phyloP scores from a whole-genome alignment of 345 rosid species.

The Schrenkiella parvula region DNA sequence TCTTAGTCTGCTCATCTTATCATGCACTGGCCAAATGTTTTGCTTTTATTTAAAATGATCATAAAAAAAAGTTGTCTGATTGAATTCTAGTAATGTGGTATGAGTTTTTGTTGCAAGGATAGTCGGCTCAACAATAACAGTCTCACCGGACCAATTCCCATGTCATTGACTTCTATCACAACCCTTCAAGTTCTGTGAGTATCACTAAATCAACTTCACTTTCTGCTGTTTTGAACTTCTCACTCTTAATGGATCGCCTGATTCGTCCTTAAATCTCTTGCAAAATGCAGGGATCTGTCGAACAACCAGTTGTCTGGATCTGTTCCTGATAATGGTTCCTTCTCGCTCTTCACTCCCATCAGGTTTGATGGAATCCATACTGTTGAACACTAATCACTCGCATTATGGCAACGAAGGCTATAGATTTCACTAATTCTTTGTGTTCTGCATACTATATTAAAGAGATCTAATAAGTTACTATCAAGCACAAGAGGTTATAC shows the following conservation, averaged over 20 bases:
- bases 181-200: conserved; percentile 92
- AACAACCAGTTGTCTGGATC: conserved; percentile 80
- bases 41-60: background rate
- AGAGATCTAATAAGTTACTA: background rate
- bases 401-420: background rate
- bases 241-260: background rate
- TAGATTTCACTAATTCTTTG: background rate
- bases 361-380: conserved; percentile 44
- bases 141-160: conserved; percentile 72
- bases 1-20: conserved; percentile 4
- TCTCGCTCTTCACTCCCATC: conserved; percentile 93
- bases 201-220: background rate
- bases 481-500: background rate
- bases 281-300: conserved; percentile 75
- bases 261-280: background rate
- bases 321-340: conserved; percentile 96
- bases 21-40: background rate
- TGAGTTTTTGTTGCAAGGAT: conserved; percentile 50
- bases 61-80: background rate
- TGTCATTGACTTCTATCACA: conserved; percentile 78
- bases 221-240: background rate
- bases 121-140: conserved; percentile 96
- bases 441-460: background rate
- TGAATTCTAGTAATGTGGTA: background rate
- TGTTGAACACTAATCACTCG: background rate